phyloP scores from a whole-genome alignment of 495 filamentous ascomycete species.

The Daldinia decipiens region DNA sequence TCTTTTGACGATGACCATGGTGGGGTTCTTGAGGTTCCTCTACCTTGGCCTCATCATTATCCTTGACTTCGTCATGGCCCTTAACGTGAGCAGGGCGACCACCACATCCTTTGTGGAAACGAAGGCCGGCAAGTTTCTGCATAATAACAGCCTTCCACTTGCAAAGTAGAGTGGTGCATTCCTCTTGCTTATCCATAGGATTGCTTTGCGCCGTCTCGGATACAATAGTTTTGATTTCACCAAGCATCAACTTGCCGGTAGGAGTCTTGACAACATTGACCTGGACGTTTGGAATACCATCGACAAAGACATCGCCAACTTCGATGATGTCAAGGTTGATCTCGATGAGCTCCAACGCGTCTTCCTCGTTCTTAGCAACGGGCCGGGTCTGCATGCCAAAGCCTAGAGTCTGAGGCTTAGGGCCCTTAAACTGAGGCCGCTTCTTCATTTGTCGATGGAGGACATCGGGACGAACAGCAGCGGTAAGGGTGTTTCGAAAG shows the following conservation, averaged over 20 bases:
- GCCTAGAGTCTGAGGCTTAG: slow-evolving; percentile 49
- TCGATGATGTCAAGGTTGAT: slow-evolving; percentile 62
- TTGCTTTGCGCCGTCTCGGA: slow-evolving; percentile 27
- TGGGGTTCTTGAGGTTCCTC: slow-evolving; percentile 13
- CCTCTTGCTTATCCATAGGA: slow-evolving; percentile 46
- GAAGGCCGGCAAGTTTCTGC: slow-evolving; percentile 50
- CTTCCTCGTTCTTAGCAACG: slow-evolving; percentile 45
- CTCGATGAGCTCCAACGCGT: slow-evolving; percentile 53
- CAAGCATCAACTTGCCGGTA: slow-evolving; percentile 57
- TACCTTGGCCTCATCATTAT: slow-evolving; percentile 1
- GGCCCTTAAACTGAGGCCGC: slow-evolving; percentile 30
- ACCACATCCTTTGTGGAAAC: slow-evolving; percentile 42
- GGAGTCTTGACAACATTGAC: slow-evolving; percentile 57
- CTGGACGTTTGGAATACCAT: slow-evolving; percentile 58
- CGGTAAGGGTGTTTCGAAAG: slow-evolving; percentile 42
- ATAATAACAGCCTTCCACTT: slow-evolving; percentile 56
- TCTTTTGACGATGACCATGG: slow-evolving; percentile 45
- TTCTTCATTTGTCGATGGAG: slow-evolving; percentile 29
- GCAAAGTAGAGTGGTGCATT: slow-evolving; percentile 60
- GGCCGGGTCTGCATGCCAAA: slow-evolving; percentile 49
- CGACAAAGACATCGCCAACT: slow-evolving; percentile 57
- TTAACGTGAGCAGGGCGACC: slow-evolving; percentile 25
- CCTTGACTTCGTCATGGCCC: slow-evolving; percentile 23
- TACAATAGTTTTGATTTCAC: slow-evolving; percentile 43
- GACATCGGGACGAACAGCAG: slow-evolving; percentile 39